Evolutionary conservation across 2,329 filamentous ascomycete species (phyloP).

Genomic region (Trichoderma harzianum): DNA sequence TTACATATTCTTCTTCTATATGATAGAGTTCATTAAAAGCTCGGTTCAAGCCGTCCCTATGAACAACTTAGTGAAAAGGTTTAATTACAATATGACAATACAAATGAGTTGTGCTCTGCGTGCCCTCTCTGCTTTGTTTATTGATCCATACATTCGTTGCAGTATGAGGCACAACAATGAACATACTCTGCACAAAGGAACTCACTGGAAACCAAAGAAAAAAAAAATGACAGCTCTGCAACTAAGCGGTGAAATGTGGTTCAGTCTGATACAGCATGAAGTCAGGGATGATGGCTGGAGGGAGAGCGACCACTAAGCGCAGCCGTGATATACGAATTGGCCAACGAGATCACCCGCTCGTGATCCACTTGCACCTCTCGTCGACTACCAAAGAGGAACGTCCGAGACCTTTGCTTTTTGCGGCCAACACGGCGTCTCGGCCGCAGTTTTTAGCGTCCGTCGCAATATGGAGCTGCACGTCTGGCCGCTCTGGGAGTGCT

Average conservation of each 20-base stretch:
- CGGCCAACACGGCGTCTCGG: not conserved
- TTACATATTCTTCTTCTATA: not conserved
- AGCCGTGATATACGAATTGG: conserved; percentile 4
- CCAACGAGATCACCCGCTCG: not conserved
- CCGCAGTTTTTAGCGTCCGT: not conserved
- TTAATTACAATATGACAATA: not conserved
- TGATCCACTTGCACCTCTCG: conserved; percentile 1
- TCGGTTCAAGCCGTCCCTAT: not conserved
- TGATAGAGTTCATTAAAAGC: not conserved
- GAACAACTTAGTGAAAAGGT: not conserved
- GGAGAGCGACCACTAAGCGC: not conserved
- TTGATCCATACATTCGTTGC: not conserved
- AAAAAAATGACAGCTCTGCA: not conserved
- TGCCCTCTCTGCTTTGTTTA: not conserved
- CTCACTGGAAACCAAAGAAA: not conserved
- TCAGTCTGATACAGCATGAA: not conserved
- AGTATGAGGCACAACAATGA: not conserved
- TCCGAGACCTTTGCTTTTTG: not conserved
- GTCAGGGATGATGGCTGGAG: not conserved
- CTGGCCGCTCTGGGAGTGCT: not conserved
- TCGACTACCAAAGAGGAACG: not conserved
- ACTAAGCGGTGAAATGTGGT: not conserved
- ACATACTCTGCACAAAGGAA: not conserved
- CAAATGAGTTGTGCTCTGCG: not conserved
- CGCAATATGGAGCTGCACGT: not conserved